Conservation (phyloP, 2,329 filamentous ascomycete species). For the Lojkania enalia region DNA sequence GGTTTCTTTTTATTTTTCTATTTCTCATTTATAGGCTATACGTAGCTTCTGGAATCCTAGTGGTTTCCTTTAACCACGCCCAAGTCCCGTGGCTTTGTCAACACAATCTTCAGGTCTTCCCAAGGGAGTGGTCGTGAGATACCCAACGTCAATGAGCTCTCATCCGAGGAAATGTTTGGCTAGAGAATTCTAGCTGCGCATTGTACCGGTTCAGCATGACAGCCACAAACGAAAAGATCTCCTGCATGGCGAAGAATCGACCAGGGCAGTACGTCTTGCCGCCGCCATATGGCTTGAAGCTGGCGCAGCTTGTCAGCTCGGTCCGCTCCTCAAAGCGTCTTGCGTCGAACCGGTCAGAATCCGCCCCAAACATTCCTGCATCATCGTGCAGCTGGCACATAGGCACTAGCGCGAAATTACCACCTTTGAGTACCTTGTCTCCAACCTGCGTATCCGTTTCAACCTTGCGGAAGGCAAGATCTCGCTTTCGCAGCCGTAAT, state of each 20-base stretch:
- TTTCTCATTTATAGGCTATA: too few relatives aligned
- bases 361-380: neutral
- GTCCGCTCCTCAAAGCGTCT: neutral
- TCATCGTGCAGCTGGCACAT: slow-evolving; percentile 1
- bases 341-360: neutral
- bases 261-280: slow-evolving; percentile 5
- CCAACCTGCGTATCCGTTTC: slow-evolving; percentile 1
- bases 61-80: too few relatives aligned
- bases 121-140: too few relatives aligned
- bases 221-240: neutral
- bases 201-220: slow-evolving; percentile 1
- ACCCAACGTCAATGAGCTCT: too few relatives aligned
- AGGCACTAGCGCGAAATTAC: neutral
- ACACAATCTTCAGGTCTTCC: too few relatives aligned
- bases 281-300: slow-evolving; percentile 6
- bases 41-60: too few relatives aligned
- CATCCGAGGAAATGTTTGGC: too few relatives aligned
- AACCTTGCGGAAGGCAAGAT: slow-evolving; percentile 1
- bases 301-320: neutral
- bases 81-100: too few relatives aligned
- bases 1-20: too few relatives aligned
- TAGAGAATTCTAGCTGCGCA: neutral
- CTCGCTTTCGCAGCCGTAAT: too few relatives aligned
- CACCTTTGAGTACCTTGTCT: neutral
- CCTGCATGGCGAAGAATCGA: slow-evolving; percentile 4